These are phyloP conservation scores for Boletus sp. DNA, from an alignment of 768 basidiomycete species.

Conservation along the genomic window DNA sequence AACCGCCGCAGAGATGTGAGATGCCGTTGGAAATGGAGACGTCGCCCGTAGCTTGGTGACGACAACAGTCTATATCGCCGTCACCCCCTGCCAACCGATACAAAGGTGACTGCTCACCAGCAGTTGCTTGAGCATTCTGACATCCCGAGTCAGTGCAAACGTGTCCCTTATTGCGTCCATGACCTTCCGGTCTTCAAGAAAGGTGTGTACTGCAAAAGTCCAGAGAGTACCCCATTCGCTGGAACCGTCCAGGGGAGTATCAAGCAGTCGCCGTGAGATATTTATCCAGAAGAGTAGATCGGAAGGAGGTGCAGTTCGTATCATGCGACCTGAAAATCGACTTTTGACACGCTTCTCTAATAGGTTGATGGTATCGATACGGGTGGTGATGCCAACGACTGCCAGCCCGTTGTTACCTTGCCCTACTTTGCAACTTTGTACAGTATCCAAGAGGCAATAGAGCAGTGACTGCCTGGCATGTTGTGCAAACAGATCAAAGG, in stretches of 20 bases:
- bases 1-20: constrained; percentile 42
- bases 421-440: constrained; percentile 74
- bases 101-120: constrained; percentile 47
- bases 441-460: constrained; percentile 94
- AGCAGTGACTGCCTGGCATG: constrained; percentile 91
- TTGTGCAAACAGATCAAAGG: constrained; percentile 89
- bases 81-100: constrained; percentile 8
- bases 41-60: constrained; percentile 46
- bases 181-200: constrained; percentile 51
- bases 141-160: constrained; percentile 59
- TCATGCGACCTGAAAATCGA: constrained; percentile 89
- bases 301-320: constrained; percentile 67
- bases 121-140: constrained; percentile 55
- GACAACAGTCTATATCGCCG: constrained; percentile 38
- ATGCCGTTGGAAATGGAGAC: constrained; percentile 53
- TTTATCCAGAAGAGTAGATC: constrained; percentile 48
- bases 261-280: constrained; percentile 49
- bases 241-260: constrained; percentile 21
- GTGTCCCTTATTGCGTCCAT: constrained; percentile 52
- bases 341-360: constrained; percentile 98
- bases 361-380: constrained; percentile 83
- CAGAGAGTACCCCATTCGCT: constrained; percentile 63
- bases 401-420: constrained; percentile 66
- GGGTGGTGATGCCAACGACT: constrained; percentile 82
- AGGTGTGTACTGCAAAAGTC: constrained; percentile 53